Percentiles rank a stretch among this genome's conserved stretches.
These are phyloP conservation scores for Artemisia annua DNA, from an alignment of 129 eudicot species.

Conservation along the genomic window DNA sequence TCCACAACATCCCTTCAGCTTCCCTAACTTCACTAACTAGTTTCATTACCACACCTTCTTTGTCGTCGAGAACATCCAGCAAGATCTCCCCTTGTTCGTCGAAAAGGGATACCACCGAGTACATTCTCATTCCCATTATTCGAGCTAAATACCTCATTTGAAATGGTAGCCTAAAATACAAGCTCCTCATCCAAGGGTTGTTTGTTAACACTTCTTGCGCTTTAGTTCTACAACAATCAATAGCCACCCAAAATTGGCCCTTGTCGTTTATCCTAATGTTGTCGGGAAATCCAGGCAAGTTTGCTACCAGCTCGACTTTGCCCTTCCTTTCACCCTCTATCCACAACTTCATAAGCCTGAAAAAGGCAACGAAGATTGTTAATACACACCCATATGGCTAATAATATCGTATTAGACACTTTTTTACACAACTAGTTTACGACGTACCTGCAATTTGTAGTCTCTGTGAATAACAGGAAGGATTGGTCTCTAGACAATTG, in stretches of 20 bases:
- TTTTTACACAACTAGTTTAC: not conserved
- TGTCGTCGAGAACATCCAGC: constrained; percentile 82
- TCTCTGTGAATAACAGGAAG: constrained; percentile 76
- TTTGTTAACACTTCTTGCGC: constrained; percentile 67
- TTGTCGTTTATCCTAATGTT: constrained; percentile 77
- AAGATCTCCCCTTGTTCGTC: constrained; percentile 66
- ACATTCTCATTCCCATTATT: constrained; percentile 80
- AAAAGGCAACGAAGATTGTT: not conserved
- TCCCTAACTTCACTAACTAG: constrained; percentile 91
- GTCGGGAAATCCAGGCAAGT: constrained; percentile 96
- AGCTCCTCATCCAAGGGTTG: constrained; percentile 84
- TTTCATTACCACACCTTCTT: constrained; percentile 78
- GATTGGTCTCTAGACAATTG: constrained; percentile 85
- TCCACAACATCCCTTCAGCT: constrained; percentile 84
- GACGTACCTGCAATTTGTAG: constrained; percentile 90
- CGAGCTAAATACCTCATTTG: constrained; percentile 65
- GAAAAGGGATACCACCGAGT: constrained; percentile 62
- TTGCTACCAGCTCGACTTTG: constrained; percentile 56
- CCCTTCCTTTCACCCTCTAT: constrained; percentile 67
- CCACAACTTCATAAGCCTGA: constrained; percentile 74
- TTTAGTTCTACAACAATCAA: constrained; percentile 87
- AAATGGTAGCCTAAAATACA: constrained; percentile 79
- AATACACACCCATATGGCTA: not conserved
- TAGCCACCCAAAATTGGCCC: constrained; percentile 95
- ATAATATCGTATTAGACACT: not conserved